phyloP scores from a whole-genome alignment of 2,329 filamentous ascomycete species.

The Hymenoscyphus albidus region DNA sequence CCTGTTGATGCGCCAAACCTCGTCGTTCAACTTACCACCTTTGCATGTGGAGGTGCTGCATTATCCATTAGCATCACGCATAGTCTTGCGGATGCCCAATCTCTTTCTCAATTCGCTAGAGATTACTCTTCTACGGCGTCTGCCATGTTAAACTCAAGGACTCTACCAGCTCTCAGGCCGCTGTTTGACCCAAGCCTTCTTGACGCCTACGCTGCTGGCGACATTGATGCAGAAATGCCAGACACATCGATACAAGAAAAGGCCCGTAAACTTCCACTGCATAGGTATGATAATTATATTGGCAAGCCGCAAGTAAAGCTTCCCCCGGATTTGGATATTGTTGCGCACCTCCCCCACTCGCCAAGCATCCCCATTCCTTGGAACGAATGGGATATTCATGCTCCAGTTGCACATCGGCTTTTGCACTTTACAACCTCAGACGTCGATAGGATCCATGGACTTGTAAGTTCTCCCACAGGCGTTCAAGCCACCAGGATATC shows the following conservation, averaged over 20 bases:
- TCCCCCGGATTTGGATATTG: constrained; percentile 28
- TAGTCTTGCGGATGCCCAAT: constrained; percentile 43
- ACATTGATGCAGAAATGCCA: constrained; percentile 27
- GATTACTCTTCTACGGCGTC: constrained; percentile 39
- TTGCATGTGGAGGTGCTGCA: constrained; percentile 41
- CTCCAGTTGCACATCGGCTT: constrained; percentile 34
- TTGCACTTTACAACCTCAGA: constrained; percentile 40
- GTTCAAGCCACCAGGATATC: constrained; percentile 32
- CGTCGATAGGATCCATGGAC: constrained; percentile 36
- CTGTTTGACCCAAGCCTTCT: constrained; percentile 42
- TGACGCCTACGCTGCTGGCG: constrained; percentile 35
- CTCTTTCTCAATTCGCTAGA: constrained; percentile 42
- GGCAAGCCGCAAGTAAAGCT: constrained; percentile 15
- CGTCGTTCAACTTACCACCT: constrained; percentile 40
- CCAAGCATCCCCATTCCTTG: constrained; percentile 39
- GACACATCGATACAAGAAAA: constrained; percentile 29
- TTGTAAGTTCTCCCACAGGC: constrained; percentile 17
- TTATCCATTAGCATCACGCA: constrained; percentile 43
- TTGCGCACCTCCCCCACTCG: constrained; percentile 21
- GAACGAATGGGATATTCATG: constrained; percentile 41
- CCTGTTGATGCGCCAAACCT: constrained; percentile 27
- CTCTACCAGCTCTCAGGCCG: constrained; percentile 25
- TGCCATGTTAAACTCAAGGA: constrained; percentile 6
- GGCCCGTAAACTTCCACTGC: constrained; percentile 41
- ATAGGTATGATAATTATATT: constrained; percentile 46